phyloP scores from a whole-genome alignment of 2,329 filamentous ascomycete species.

The Aulographum hederae region DNA sequence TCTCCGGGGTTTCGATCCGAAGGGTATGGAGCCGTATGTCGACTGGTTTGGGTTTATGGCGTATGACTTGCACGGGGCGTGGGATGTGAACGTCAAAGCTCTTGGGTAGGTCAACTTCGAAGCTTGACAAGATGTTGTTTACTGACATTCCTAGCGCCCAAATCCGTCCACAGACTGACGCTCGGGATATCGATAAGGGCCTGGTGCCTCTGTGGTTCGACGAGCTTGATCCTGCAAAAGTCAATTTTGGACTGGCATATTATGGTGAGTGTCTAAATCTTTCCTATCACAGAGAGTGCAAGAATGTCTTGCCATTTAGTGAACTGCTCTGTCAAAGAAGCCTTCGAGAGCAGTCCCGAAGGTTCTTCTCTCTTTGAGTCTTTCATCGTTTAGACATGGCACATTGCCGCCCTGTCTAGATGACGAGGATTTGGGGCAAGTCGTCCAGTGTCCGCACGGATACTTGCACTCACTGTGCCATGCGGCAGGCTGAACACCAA shows the following conservation, averaged over 20 bases:
- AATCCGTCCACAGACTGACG: conserved; percentile 22
- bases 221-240: conserved; percentile 19
- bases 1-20: conserved; percentile 18
- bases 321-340: conserved; percentile 8
- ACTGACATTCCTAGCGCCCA: conserved; percentile 11
- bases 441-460: no score
- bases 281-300: conserved; percentile 4
- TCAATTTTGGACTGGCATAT: conserved; percentile 28
- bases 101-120: no score
- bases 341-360: conserved; percentile 5
- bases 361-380: no score
- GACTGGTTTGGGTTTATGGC: conserved; percentile 21
- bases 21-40: conserved; percentile 19
- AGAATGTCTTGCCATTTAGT: conserved; percentile 7
- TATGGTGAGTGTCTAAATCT: conserved; percentile 29
- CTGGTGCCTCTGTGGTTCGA: conserved; percentile 24
- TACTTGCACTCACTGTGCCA: no score
- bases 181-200: conserved; percentile 22
- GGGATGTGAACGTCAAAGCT: no score
- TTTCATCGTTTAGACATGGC: no score
- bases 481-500: no score
- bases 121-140: no score
- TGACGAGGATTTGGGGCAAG: no score
- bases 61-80: conserved; percentile 8
- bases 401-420: no score